Evolutionary conservation across 345 rosid species (phyloP).

Genomic region (Rhizophora apiculata): DNA sequence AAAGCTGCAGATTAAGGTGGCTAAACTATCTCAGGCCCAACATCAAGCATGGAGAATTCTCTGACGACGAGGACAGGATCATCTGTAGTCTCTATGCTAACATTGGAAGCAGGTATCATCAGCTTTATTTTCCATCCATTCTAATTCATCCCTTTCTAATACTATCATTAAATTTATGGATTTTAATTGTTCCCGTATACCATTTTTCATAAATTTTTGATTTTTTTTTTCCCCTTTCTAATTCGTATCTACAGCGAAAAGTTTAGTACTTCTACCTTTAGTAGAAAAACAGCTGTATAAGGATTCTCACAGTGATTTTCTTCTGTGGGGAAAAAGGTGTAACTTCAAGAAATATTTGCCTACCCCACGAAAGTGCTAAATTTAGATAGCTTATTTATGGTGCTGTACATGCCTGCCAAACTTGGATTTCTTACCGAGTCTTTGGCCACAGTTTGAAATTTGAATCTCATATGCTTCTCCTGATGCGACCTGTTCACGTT

Average conservation of each 20-base stretch:
- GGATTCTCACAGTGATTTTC: neutral
- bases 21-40: conserved; percentile 36
- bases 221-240: neutral
- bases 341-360: conserved; percentile 13
- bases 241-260: no score
- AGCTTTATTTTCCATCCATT: neutral
- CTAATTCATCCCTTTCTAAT: neutral
- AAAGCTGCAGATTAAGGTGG: conserved; percentile 39
- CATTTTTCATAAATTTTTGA: neutral
- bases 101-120: conserved; percentile 32
- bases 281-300: neutral
- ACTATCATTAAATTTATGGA: neutral
- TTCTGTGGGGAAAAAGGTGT: neutral
- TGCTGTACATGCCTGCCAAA: conserved; percentile 1
- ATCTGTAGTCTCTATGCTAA: conserved; percentile 32
- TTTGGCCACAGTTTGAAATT: no score
- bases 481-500: neutral
- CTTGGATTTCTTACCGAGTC: neutral
- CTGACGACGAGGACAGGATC: conserved; percentile 33
- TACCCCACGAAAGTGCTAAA: conserved; percentile 26
- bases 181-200: neutral
- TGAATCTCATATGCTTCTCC: neutral
- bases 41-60: conserved; percentile 33
- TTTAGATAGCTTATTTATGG: conserved; percentile 15
- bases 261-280: neutral